Evolutionary conservation across 768 basidiomycete genomes (phyloP).

Genomic region (Amanita polypyramis): DNA sequence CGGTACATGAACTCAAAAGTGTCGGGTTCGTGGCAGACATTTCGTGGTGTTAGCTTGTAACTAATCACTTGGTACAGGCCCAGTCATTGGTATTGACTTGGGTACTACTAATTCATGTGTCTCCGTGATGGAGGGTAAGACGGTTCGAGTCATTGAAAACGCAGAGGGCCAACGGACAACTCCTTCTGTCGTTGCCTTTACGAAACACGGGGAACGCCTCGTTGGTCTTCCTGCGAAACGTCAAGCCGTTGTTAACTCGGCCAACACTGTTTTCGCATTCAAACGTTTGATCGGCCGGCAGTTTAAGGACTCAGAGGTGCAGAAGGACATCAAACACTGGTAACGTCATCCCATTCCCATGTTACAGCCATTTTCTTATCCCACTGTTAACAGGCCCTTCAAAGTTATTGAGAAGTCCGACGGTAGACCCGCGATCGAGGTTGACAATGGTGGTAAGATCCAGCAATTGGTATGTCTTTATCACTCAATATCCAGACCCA

Average conservation of each 20-base stretch:
- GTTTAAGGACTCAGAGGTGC: conserved; percentile 88
- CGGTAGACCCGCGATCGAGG: conserved; percentile 70
- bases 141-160: conserved; percentile 93
- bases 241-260: conserved; percentile 91
- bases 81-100: conserved; percentile 94
- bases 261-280: conserved; percentile 91
- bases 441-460: conserved; percentile 78
- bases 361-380: conserved; percentile 3
- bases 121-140: conserved; percentile 92
- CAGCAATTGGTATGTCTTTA: conserved; percentile 58
- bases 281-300: conserved; percentile 93
- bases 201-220: conserved; percentile 94
- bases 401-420: conserved; percentile 62
- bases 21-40: conserved; percentile 43
- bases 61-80: conserved; percentile 33
- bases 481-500: conserved; percentile 5
- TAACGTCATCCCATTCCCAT: conserved; percentile 18
- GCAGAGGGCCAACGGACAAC: conserved; percentile 96
- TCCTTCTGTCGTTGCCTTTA: conserved; percentile 97
- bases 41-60: conserved; percentile 2
- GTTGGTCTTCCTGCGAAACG: conserved; percentile 96
- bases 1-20: conserved; percentile 97
- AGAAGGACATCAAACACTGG: conserved; percentile 85
- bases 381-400: conserved; percentile 52
- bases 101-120: conserved; percentile 91